These are phyloP conservation scores for Aureobasidium leucospermi DNA, from an alignment of 2,329 filamentous ascomycete species.

Conservation along the genomic window DNA sequence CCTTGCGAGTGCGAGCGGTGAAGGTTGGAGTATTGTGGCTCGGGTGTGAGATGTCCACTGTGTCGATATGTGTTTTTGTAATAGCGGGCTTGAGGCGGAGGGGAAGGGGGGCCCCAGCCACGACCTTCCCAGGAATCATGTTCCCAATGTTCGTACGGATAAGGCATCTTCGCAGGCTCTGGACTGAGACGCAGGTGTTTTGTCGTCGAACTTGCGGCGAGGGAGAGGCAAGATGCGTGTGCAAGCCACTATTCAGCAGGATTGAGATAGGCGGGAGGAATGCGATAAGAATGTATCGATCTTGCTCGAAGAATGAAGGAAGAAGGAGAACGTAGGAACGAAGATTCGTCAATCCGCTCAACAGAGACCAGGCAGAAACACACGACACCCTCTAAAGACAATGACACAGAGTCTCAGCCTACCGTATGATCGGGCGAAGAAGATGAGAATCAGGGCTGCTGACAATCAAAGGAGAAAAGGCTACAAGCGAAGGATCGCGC, in stretches of 20 bases:
- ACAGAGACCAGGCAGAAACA: not conserved
- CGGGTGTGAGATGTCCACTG: constrained; percentile 19
- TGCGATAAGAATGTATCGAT: not conserved
- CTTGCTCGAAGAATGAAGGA: constrained; percentile 1
- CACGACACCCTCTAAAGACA: not conserved
- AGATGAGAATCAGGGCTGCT: constrained; percentile 10
- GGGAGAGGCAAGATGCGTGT: not conserved
- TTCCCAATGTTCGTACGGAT: not conserved
- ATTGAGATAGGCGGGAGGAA: not conserved
- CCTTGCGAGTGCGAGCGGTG: constrained; percentile 40
- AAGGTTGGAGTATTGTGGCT: constrained; percentile 23
- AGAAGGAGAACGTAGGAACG: not conserved
- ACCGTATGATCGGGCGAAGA: not conserved
- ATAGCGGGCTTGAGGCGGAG: not conserved
- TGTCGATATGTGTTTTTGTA: constrained; percentile 17
- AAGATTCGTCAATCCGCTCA: no score
- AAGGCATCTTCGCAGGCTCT: not conserved
- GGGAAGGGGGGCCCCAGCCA: not conserved
- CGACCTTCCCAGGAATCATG: no score
- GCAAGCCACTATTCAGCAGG: not conserved
- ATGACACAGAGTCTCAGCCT: constrained; percentile 10
- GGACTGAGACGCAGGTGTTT: not conserved
- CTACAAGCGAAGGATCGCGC: constrained; percentile 11
- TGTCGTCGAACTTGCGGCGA: not conserved
- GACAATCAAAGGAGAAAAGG: constrained; percentile 1